Base-by-base conservation (phyloP, 306 rosid genomes). In the Fragaria ananassa region DNA sequence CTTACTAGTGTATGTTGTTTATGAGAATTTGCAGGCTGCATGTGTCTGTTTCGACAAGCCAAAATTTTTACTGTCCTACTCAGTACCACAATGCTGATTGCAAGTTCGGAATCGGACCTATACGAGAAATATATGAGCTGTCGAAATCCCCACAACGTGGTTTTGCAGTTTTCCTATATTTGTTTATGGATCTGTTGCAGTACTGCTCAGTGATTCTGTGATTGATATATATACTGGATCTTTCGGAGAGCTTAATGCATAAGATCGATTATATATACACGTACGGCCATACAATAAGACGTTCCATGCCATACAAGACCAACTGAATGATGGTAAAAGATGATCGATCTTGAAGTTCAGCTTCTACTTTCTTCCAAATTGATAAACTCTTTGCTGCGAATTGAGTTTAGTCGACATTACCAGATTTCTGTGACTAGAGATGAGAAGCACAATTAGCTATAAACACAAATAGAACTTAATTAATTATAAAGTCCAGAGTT, bases 141-240 rank as follows among this genome's bases (percentile, higher is more conserved):
- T 65, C 70, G 15, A 65, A 34, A 19, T 37, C 70, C 27, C 70
- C 70, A 37, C 49, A 65, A 65, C 49, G 70, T 37, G 70, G 29
- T 9, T 65, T 64, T 64, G 47, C 27, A 64, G n/a, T 15, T 64
- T 65, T 18, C 27, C 29, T 37, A 18, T 62, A 14, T 62, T 31
- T 62, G 21, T 5, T 62, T 2, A 11, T 57, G 7, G 15, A 57
- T 57, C 42, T 13, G 64, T 58, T 61, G 67, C 67, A 31, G 17
- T 37, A 12, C 19, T 5, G 25, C 60, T 53, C 17, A 46, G 51
- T 13, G n/a, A 50, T 50, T 31, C 35, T 31, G 35, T 18, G 44
- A 41, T 41, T 6, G 8, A 41, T 41, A 8, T 41, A 41, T 41
- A 8, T 41, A 41, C 44, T 41, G 44, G 44, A 41, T 41, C 44